Percentiles rank a stretch among this genome's conserved stretches.
Conservation (phyloP, 2,329 filamentous ascomycete species). For the Elsinoe perseae region DNA sequence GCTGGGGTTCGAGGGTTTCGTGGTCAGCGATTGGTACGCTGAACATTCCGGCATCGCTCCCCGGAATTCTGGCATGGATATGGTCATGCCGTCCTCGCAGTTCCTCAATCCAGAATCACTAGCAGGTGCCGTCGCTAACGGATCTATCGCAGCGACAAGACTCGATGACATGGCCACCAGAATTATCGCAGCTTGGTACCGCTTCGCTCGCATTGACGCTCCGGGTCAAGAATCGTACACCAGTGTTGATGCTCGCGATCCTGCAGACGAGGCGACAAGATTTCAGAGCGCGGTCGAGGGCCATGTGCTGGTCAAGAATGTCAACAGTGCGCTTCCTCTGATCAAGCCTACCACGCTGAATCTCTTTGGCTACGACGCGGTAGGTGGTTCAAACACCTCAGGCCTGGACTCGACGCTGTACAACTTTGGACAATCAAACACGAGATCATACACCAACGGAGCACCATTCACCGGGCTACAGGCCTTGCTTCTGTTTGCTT, state of each 20-base stretch:
- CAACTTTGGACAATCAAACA: neutral
- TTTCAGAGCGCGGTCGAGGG: constrained; percentile 55
- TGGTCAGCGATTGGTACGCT: constrained; percentile 62
- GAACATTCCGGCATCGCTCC: constrained; percentile 54
- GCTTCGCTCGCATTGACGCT: constrained; percentile 45
- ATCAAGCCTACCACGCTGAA: constrained; percentile 45
- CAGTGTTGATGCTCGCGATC: constrained; percentile 48
- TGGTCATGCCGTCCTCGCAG: constrained; percentile 54
- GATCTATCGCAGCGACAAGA: constrained; percentile 48
- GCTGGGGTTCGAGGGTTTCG: constrained; percentile 62
- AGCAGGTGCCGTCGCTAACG: constrained; percentile 51
- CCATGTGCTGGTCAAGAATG: constrained; percentile 58
- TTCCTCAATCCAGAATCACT: constrained; percentile 38
- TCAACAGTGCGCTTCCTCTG: constrained; percentile 48
- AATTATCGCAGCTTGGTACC: constrained; percentile 49
- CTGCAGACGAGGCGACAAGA: constrained; percentile 41
- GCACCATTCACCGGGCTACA: constrained; percentile 12
- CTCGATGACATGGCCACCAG: constrained; percentile 55
- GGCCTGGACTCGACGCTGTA: constrained; percentile 1
- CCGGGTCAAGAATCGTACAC: constrained; percentile 32
- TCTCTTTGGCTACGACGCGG: constrained; percentile 55
- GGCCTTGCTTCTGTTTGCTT: constrained; percentile 20
- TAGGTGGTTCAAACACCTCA: constrained; percentile 19
- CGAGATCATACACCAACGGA: constrained; percentile 12
- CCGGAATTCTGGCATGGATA: constrained; percentile 57